These are phyloP conservation scores for Solanum tarijense DNA, from an alignment of 257 asterid species.

Conservation along the genomic window DNA sequence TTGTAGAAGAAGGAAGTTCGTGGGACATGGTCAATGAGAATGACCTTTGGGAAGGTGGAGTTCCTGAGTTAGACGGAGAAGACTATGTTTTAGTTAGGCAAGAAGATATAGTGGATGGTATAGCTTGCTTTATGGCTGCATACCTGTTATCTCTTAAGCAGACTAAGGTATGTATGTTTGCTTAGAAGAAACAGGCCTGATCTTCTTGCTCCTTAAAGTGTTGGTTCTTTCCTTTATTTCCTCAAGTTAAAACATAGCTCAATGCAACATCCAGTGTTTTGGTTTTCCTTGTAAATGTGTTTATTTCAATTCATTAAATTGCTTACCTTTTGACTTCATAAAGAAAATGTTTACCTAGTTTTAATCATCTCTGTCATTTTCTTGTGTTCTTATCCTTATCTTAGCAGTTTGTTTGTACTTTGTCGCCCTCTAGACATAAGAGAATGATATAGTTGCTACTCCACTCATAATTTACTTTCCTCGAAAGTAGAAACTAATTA, in stretches of 20 bases:
- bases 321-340: not conserved
- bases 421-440: not conserved
- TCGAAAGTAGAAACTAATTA: not conserved
- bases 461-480: not conserved
- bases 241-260: not conserved
- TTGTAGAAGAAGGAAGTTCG: conserved; percentile 77
- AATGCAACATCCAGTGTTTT: not conserved
- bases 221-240: not conserved
- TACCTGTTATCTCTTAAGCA: conserved; percentile 79
- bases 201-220: not conserved
- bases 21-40: conserved; percentile 88
- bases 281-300: not conserved
- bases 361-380: not conserved
- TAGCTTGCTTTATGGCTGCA: conserved; percentile 98
- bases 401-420: not conserved
- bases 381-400: not conserved
- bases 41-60: conserved; percentile 87
- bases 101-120: conserved; percentile 96
- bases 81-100: conserved; percentile 89
- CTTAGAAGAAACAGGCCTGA: not conserved
- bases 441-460: not conserved
- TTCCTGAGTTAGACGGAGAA: conserved; percentile 48
- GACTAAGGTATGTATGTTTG: conserved; percentile 50
- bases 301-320: not conserved
- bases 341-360: not conserved